Percentiles rank a stretch among this genome's conserved stretches.
Evolutionary conservation across 257 asterid species (phyloP).

Genomic region (Paraleonurus japonicus): DNA sequence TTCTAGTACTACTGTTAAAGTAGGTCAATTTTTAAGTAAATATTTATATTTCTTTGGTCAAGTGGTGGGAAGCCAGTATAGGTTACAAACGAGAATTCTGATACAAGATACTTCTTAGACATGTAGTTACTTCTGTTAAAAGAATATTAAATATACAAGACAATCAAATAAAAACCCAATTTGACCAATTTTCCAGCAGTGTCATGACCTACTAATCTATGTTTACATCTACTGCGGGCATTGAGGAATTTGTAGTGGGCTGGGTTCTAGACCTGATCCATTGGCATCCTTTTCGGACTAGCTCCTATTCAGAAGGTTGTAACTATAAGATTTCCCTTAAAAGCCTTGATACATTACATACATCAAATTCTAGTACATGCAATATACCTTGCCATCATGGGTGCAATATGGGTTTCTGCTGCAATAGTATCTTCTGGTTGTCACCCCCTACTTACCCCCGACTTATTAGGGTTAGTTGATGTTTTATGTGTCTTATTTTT

Average conservation of each 20-base stretch:
- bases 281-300: background rate
- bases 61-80: background rate
- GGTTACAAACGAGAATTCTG: background rate
- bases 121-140: background rate
- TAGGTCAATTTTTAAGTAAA: background rate
- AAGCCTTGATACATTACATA: background rate
- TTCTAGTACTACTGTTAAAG: background rate
- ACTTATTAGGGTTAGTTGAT: background rate
- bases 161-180: background rate
- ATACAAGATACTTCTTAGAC: background rate
- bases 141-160: background rate
- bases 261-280: background rate
- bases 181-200: background rate
- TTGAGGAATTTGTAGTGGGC: background rate
- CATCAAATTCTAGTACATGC: conserved; percentile 10
- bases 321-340: background rate
- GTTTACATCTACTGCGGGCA: background rate
- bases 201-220: background rate
- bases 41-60: background rate
- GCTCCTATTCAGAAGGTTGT: background rate
- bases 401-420: background rate
- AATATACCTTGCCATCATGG: background rate
- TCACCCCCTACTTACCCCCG: conserved; percentile 8
- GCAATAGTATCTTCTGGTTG: background rate
- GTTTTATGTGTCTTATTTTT: background rate